Base-by-base conservation (phyloP, 805 yeast species). In the Metschnikowia amazonensis region DNA sequence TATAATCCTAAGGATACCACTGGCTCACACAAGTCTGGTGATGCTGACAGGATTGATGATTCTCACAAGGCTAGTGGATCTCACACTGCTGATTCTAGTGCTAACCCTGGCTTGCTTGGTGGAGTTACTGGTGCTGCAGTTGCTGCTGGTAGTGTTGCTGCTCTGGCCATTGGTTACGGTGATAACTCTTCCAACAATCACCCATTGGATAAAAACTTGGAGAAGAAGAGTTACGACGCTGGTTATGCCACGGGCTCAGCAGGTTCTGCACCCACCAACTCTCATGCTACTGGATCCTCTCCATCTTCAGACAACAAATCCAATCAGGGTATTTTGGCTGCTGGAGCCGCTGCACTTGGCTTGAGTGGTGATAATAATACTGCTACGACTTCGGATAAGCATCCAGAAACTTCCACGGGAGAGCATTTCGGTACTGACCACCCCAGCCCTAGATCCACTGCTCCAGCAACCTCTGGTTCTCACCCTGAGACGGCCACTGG, bases 121-220 rank as follows among this genome's bases (percentile, higher is more conserved):
- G 54, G 48, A 14, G 49, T 45, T 23, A 48, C 47, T 23, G 50
- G 46, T 14, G 46, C 53, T 6, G 51, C 44, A 1, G 31, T 43
- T 23, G 52, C 52, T n/a, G 47, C 54, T 13, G 59, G 48, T n/a
- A 58, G 58, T 14, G 55, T 53, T 34, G 50, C 48, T 3, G 48
- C 51, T n/a, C 41, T 46, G 29, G 51, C 48, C 5, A 28, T 45
- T 21, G 48, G 48, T 24, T 23, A 32, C 25, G 36, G 43, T 13
- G 16, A 14, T 18, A 14, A 30, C 4, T 20, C 42, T 20, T 31
- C 45, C 16, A 27, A 40, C 13, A 21, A 35, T 21, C 24, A 28
- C 6, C 20, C 43, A 4, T 29, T 36, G 16, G 28, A 44, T 8
- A 30, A 46, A 3, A 42, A 44, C 18, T 37, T 48, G 10, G 51